Evolutionary conservation across 805 yeast genomes (phyloP).

Genomic region (Grigorovia yakushimaensis): DNA sequence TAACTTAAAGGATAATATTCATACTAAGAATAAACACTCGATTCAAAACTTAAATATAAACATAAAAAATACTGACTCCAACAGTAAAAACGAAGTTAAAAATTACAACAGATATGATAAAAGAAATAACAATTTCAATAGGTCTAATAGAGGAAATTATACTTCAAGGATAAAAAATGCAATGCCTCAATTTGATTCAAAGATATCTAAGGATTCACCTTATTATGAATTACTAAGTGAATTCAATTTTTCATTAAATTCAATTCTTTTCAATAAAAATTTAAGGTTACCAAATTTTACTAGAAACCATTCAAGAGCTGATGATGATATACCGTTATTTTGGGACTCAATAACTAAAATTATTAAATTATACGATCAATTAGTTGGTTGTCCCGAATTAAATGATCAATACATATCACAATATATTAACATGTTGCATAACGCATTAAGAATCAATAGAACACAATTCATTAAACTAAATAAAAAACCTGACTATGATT

Average conservation of each 20-base stretch:
- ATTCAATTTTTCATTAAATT: constrained; percentile 13
- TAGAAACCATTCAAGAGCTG: background rate
- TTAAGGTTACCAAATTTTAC: constrained; percentile 1
- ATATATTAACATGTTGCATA: constrained; percentile 39
- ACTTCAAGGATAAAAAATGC: too few species aligned
- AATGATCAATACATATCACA: constrained; percentile 34
- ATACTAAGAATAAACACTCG: too few species aligned
- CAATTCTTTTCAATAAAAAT: constrained; percentile 5
- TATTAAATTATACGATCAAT: constrained; percentile 38
- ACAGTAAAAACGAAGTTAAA: too few species aligned
- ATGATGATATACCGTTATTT: constrained; percentile 21
- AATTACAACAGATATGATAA: too few species aligned
- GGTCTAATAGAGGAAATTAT: too few species aligned
- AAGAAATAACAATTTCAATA: too few species aligned
- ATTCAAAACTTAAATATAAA: too few species aligned
- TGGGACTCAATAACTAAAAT: constrained; percentile 41
- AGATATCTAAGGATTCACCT: constrained; percentile 1
- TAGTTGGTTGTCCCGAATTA: constrained; percentile 36
- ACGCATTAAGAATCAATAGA: constrained; percentile 43
- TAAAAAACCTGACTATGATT: constrained; percentile 48
- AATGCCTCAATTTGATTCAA: background rate
- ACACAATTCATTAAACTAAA: constrained; percentile 39
- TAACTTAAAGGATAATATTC: too few species aligned
- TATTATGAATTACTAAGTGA: constrained; percentile 9
- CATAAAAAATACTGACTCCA: too few species aligned